These are phyloP conservation scores for Neurospora sp. DNA, from an alignment of 495 filamentous ascomycete species.

Conservation along the genomic window DNA sequence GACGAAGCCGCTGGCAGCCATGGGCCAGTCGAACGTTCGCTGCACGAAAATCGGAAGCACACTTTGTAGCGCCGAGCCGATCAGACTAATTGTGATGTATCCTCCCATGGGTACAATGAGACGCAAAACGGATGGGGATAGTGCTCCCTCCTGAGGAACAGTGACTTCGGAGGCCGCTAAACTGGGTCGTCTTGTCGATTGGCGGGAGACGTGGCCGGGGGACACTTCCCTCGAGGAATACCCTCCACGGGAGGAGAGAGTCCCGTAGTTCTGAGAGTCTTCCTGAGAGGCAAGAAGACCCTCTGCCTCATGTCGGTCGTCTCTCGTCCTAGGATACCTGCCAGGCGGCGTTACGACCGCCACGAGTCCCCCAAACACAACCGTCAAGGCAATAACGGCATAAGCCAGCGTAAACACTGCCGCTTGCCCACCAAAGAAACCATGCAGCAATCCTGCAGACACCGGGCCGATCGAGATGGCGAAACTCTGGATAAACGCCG, in stretches of 20 bases:
- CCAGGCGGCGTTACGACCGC: background rate
- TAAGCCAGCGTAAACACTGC: constrained; percentile 19
- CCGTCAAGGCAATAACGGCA: constrained; percentile 6
- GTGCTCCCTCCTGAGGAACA: background rate
- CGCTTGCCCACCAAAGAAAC: constrained; percentile 1
- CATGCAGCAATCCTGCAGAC: constrained; percentile 11
- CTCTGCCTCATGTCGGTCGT: background rate
- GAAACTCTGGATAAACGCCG: constrained; percentile 13
- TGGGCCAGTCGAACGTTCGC: constrained; percentile 11
- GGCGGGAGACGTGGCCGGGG: background rate
- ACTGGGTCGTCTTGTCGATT: background rate
- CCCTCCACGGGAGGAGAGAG: constrained; percentile 1
- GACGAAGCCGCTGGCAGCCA: constrained; percentile 7
- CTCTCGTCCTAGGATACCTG: background rate
- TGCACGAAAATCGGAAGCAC: constrained; percentile 17
- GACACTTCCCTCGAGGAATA: background rate
- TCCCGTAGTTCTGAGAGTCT: constrained; percentile 11
- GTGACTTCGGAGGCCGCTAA: background rate
- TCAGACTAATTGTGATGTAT: constrained; percentile 14
- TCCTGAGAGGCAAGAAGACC: background rate
- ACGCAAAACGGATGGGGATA: background rate
- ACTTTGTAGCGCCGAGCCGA: constrained; percentile 15
- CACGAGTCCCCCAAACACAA: constrained; percentile 6
- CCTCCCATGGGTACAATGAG: constrained; percentile 15
- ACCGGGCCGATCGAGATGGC: constrained; percentile 15